These are phyloP conservation scores for Helminthosporium solani DNA, from an alignment of 2,329 filamentous ascomycete genomes.

Conservation along the genomic window DNA sequence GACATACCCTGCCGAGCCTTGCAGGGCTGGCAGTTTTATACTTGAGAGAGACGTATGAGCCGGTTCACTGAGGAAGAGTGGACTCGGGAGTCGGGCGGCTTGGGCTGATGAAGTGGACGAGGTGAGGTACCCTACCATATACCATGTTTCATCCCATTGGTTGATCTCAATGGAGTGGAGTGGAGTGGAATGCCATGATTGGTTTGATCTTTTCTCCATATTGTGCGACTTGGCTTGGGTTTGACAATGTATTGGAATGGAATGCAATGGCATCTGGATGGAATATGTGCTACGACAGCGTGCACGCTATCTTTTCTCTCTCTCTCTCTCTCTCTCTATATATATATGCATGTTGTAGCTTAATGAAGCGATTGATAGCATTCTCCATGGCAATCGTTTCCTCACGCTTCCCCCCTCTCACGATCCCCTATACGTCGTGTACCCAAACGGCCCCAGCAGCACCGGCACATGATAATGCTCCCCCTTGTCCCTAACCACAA, in stretches of 20 bases:
- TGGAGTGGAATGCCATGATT: neutral
- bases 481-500: conserved; percentile 47
- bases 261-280: neutral
- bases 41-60: neutral
- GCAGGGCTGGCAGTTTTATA: neutral
- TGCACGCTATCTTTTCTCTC: neutral
- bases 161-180: neutral
- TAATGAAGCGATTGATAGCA: neutral
- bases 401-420: conserved; percentile 15
- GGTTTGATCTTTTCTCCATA: neutral
- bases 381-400: no score
- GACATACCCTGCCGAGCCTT: neutral
- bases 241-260: neutral
- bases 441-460: conserved; percentile 74
- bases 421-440: conserved; percentile 73
- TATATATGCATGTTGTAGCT: conserved; percentile 1
- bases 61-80: neutral
- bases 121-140: neutral
- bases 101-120: neutral
- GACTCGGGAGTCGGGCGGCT: neutral
- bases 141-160: neutral
- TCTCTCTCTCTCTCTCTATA: no score
- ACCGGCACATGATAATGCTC: conserved; percentile 81
- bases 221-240: neutral
- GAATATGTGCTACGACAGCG: conserved; percentile 1